Base-by-base conservation (phyloP, 2,329 filamentous ascomycete species). In the Diaporthe nobilis region DNA sequence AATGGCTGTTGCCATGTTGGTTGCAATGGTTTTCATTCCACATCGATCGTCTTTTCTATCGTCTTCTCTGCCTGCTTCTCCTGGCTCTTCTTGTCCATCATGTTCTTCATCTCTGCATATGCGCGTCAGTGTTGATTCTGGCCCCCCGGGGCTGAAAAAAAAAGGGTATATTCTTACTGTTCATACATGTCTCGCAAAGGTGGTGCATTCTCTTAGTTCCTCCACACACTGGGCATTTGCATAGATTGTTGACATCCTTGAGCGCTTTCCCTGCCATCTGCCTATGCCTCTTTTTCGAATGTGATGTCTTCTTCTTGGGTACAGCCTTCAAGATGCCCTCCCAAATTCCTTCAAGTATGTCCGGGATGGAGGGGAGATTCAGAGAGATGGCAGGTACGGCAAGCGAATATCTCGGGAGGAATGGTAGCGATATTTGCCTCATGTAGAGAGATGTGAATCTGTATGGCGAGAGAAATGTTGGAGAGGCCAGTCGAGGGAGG, bases 251-350 rank as follows among this genome's bases (percentile, higher is more conserved):
- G 75, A 98, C 92, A 83, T 99, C 97, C 86, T 98, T 94, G 80
- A 99, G 85, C 60, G 93, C 96, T 87, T 99, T 99, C 82, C 97
- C 97, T 34, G 96, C 96, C 93, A 98, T 94, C 83, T 98, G 95
- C 81, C 97, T 92, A 82, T 95, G 93, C 80, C 97, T 91, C 89
- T 95, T 98, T 88, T 97, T 98, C 88, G 95, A 95, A 85, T 99
- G 95, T 57, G 96, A 98, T 47, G 95, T 97, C 91, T 98, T 99
- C 88, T 98, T 98, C 90, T 99, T 99, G 7, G 97, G 97, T 22
- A 98, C 97, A 1, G 97, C 97, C 79, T 93, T 93, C 79, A 99
- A 89, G 61, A 99, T 91, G 8, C 94, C 95, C 80, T 98, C 96
- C 96, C 96, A 98, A 81, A 99, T 92, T 78, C 94, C 94, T 74